phyloP scores from a whole-genome alignment of 371 early-diverging fungal genomes.

The Mucor plumbeus region DNA sequence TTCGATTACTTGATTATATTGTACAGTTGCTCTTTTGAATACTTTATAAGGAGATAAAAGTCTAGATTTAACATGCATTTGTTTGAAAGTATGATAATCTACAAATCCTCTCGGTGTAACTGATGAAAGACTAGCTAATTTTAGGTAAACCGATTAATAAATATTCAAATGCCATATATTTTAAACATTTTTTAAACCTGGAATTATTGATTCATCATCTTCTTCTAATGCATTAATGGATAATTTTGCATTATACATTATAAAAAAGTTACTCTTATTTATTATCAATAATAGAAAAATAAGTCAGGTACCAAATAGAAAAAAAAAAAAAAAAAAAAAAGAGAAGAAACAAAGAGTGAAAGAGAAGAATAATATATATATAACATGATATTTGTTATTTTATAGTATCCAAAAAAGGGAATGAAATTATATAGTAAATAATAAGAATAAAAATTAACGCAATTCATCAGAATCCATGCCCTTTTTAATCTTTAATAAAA shows the following conservation, averaged over 20 bases:
- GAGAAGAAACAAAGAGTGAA: not conserved
- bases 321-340: conserved; percentile 2
- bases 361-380: not conserved
- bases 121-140: conserved; percentile 11
- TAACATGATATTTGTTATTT: conserved; percentile 21
- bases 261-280: not conserved
- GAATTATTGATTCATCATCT: not conserved
- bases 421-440: not conserved
- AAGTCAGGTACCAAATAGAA: not conserved
- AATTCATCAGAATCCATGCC: conserved; percentile 44
- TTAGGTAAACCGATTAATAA: conserved; percentile 2
- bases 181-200: not conserved
- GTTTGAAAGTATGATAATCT: not conserved
- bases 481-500: conserved; percentile 86
- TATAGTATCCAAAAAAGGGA: conserved; percentile 12
- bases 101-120: conserved; percentile 20
- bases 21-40: conserved; percentile 17
- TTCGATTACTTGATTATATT: conserved; percentile 13
- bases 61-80: conserved; percentile 1
- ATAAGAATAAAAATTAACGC: conserved; percentile 26
- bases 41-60: not conserved
- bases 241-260: not conserved
- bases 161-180: not conserved
- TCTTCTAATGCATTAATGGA: not conserved
- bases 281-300: not conserved